phyloP scores from a whole-genome alignment of 1,139 yeast species.

The Geotrichum macrosporum region DNA sequence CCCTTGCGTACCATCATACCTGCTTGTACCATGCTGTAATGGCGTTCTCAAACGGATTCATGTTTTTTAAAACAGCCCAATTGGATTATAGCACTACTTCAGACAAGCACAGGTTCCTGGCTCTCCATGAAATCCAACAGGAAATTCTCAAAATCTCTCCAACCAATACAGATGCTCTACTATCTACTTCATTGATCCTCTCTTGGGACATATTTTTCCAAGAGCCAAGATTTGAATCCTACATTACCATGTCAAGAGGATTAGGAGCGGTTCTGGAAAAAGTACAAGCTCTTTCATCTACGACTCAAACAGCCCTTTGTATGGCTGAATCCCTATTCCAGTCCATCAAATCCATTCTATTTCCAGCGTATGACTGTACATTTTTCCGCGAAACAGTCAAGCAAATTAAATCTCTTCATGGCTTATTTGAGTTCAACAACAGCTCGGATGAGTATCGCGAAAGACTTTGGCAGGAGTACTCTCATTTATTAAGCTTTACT shows the following conservation, averaged over 20 bases:
- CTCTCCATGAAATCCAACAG: conserved; percentile 31
- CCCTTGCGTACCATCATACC: conserved; percentile 29
- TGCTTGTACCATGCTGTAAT: conserved; percentile 34
- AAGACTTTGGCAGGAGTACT: no score
- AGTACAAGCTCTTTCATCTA: conserved; percentile 27
- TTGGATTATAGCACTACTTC: conserved; percentile 25
- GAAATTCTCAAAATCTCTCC: conserved; percentile 26
- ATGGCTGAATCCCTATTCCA: conserved; percentile 34
- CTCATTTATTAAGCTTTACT: conserved; percentile 25
- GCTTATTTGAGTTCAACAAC: no score
- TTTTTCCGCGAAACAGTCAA: conserved; percentile 35
- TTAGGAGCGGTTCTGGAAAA: conserved; percentile 35
- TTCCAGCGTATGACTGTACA: conserved; percentile 38
- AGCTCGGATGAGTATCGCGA: no score
- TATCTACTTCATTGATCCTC: conserved; percentile 33
- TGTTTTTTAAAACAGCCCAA: conserved; percentile 28
- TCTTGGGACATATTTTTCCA: conserved; percentile 37
- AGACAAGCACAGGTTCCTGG: conserved; percentile 32
- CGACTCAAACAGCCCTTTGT: conserved; percentile 33
- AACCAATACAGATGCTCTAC: conserved; percentile 31
- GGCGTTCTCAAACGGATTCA: conserved; percentile 34
- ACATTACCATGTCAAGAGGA: conserved; percentile 33
- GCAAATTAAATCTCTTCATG: conserved; percentile 28
- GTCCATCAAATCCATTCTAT: conserved; percentile 36
- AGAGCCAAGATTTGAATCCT: conserved; percentile 31